These are phyloP conservation scores for Pezizomycotina sp. DNA, from an alignment of 2,329 filamentous ascomycete species.

Conservation along the genomic window DNA sequence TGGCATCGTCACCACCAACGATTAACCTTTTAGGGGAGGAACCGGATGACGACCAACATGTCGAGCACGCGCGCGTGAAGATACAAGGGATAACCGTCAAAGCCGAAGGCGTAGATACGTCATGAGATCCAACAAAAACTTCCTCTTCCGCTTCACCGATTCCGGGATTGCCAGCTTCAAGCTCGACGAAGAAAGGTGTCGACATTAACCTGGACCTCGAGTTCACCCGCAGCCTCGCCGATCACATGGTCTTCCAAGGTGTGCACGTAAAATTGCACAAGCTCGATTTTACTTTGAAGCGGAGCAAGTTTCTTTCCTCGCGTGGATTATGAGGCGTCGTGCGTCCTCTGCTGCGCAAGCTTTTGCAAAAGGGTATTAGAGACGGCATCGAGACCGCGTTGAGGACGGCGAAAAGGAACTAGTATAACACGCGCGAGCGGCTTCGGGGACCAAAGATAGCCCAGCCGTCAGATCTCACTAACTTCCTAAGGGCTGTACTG, in stretches of 20 bases:
- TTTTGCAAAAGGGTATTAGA: conserved; percentile 63
- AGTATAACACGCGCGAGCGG: conserved; percentile 72
- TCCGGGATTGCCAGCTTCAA: conserved; percentile 73
- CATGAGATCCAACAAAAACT: conserved; percentile 55
- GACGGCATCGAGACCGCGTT: conserved; percentile 52
- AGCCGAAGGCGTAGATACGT: conserved; percentile 85
- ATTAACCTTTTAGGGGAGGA: conserved; percentile 62
- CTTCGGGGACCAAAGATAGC: conserved; percentile 72
- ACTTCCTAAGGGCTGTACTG: conserved; percentile 68
- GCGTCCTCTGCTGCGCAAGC: conserved; percentile 60
- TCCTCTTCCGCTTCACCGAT: conserved; percentile 58
- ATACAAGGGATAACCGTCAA: conserved; percentile 68
- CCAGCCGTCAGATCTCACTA: conserved; percentile 60
- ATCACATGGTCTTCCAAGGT: conserved; percentile 62
- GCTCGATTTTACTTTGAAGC: conserved; percentile 58
- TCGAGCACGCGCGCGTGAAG: conserved; percentile 62
- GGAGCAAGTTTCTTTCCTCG: conserved; percentile 61
- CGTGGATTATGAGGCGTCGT: conserved; percentile 73
- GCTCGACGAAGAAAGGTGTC: conserved; percentile 70
- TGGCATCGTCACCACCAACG: conserved; percentile 67
- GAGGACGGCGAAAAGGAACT: conserved; percentile 62
- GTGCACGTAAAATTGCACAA: conserved; percentile 76
- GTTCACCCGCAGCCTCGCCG: conserved; percentile 58
- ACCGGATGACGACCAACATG: conserved; percentile 49
- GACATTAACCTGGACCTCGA: conserved; percentile 76